Base-by-base conservation (phyloP, 2,329 filamentous ascomycete species). In the Hypoxylon sp. region DNA sequence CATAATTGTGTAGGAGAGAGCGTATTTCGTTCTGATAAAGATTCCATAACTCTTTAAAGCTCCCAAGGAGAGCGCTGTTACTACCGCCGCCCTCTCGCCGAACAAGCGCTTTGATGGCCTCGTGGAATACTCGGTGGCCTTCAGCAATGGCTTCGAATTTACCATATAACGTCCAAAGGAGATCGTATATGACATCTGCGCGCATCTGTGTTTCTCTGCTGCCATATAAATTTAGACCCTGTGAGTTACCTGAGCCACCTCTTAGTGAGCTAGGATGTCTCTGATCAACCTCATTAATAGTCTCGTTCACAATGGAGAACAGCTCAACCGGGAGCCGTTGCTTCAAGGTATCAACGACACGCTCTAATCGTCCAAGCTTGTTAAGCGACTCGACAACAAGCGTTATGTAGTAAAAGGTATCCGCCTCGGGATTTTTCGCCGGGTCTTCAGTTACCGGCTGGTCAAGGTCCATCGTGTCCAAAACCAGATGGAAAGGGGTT, bases 101-200 rank as follows among this genome's bases (percentile, higher is more conserved):
- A 57, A 95, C 89, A 63, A 99, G 92, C 0, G 92, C 92, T 68
- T 91, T 91, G 74, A 97, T 91, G 48, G 96, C 91, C 77, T 98
- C 96, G 78, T 98, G 94, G 61, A 98, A 89, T 0, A 97, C 90
- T 43, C 96, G 90, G 76, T 99, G 96, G 1, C 94, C 93, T 80
- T 99, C 96, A 3, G 94, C 93, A 70, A 99, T 98, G 6, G 96
- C 93, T 78, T 98, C 96, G 69, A 99, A 98, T 73, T 97, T 97
- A 45, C 94, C 94, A 77, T 96, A 99, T 0, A 99, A 80, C 0
- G 93, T 95, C 88, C 91, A 96, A 2, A 99, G 82, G 47, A 98
- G 87, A 74, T 99, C 96, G 70, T 96, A 92, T 51, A 99, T 90
- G 27, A 97, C 92, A 72, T 93, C 91, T 12, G 91, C 90, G 16